Evolutionary conservation across 2,329 filamentous ascomycete species (phyloP).

Genomic region (Trichoderma atrobrunneum): DNA sequence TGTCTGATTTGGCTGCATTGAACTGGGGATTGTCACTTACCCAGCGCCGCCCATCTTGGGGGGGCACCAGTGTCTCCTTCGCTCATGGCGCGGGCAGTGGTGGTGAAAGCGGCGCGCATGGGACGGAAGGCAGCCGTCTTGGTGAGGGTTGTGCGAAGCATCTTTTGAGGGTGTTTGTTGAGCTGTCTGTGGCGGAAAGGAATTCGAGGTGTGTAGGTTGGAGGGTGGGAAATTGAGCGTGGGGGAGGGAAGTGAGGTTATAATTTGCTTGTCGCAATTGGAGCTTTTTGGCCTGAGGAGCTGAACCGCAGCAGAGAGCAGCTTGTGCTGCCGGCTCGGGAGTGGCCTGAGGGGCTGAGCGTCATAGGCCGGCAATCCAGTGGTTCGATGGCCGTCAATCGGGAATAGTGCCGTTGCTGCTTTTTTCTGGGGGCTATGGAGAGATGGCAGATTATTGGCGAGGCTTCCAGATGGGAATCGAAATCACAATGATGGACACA

Average conservation of each 20-base stretch:
- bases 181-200: constrained; percentile 17
- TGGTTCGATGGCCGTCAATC: constrained; percentile 4
- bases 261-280: constrained; percentile 1
- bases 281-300: constrained; percentile 10
- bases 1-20: not conserved
- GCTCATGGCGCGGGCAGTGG: constrained; percentile 60
- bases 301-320: not conserved
- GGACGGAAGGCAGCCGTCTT: constrained; percentile 55
- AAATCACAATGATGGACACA: not conserved
- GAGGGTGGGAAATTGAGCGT: constrained; percentile 19
- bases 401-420: not conserved
- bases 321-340: not conserved
- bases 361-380: not conserved
- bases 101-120: constrained; percentile 59
- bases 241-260: constrained; percentile 1
- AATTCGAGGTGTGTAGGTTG: constrained; percentile 1
- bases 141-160: constrained; percentile 65
- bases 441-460: not conserved
- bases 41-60: constrained; percentile 52
- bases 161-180: constrained; percentile 33
- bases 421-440: not conserved
- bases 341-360: not conserved
- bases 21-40: constrained; percentile 39
- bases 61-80: constrained; percentile 68
- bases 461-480: not conserved